Evolutionary conservation across 2,329 filamentous ascomycete species (phyloP).

Genomic region (Thyridium curvatum): DNA sequence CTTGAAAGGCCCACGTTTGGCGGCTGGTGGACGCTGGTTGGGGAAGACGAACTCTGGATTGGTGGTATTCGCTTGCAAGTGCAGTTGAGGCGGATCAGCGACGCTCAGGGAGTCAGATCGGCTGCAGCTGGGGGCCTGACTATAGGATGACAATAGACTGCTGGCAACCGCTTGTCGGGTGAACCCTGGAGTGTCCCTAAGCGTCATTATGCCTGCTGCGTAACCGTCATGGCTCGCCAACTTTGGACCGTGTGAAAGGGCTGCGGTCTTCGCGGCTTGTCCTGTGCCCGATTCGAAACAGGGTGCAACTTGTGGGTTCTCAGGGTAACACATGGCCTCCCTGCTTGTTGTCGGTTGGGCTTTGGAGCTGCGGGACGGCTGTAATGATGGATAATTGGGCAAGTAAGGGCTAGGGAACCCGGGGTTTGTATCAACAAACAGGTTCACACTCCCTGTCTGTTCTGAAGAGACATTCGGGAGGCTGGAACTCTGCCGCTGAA

Average conservation of each 20-base stretch:
- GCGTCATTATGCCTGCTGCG: neutral
- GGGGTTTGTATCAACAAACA: conserved; percentile 21
- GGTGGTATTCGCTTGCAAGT: conserved; percentile 4
- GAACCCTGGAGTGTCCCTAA: conserved; percentile 3
- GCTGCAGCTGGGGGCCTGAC: too few species aligned
- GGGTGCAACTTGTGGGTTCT: conserved; percentile 6
- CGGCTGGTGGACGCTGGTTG: conserved; percentile 26
- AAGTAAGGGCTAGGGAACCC: conserved; percentile 21
- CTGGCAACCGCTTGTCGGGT: conserved; percentile 4
- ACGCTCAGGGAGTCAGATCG: neutral
- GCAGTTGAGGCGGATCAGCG: neutral
- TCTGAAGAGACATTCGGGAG: conserved; percentile 3
- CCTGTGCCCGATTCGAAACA: too few species aligned
- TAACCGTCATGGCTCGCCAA: conserved; percentile 1
- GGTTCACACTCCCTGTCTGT: conserved; percentile 15
- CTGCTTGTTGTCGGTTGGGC: conserved; percentile 19
- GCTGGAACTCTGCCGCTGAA: too few species aligned
- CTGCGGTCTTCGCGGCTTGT: conserved; percentile 14
- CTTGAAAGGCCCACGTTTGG: conserved; percentile 47
- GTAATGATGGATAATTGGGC: conserved; percentile 27
- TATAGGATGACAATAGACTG: neutral
- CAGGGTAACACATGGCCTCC: conserved; percentile 35
- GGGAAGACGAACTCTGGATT: conserved; percentile 25
- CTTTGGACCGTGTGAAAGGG: neutral
- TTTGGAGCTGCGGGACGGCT: conserved; percentile 18